phyloP scores from a whole-genome alignment of 2,329 filamentous ascomycete species.

The Fusarium sp. region DNA sequence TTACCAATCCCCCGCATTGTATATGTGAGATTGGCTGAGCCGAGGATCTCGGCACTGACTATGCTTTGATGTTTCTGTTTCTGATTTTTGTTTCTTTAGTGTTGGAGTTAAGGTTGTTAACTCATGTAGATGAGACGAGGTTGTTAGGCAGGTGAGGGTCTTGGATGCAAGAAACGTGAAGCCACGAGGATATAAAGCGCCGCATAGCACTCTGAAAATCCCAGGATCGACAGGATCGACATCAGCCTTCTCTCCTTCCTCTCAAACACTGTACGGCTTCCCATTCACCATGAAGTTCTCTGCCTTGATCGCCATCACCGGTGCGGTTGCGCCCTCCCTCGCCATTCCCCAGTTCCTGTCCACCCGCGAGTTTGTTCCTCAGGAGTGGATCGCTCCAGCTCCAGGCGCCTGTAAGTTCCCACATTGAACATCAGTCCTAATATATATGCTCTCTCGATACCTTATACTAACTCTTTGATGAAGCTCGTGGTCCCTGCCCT shows the following conservation, averaged over 20 bases:
- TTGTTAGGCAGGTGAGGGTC: fast-evolving
- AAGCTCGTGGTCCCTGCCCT: conserved; percentile 13
- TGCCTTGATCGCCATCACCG: not conserved
- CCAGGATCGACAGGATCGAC: not conserved
- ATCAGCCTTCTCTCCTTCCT: not conserved
- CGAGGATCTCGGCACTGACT: not conserved
- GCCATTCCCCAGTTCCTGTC: not conserved
- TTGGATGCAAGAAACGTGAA: too few relatives aligned
- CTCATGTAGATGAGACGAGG: not conserved
- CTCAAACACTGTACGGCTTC: not conserved
- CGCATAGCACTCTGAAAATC: fast-evolving
- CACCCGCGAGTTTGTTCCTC: not conserved
- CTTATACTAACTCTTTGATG: not conserved
- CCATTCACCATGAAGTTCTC: not conserved
- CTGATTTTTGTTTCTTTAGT: not conserved
- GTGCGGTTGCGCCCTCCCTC: fast-evolving
- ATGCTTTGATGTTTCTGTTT: not conserved
- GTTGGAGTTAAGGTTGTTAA: fast-evolving
- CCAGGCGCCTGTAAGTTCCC: not conserved
- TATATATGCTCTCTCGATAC: fast-evolving
- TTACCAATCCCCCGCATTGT: not conserved
- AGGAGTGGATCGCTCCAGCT: conserved; percentile 4
- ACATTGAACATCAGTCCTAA: fast-evolving
- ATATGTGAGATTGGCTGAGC: not conserved
- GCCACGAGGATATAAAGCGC: not conserved